A percentile compares a stretch with the other conserved stretches of the same genome.
phyloP scores from a whole-genome alignment of 2,329 filamentous ascomycete genomes.

The Trichophyton rubrum region DNA sequence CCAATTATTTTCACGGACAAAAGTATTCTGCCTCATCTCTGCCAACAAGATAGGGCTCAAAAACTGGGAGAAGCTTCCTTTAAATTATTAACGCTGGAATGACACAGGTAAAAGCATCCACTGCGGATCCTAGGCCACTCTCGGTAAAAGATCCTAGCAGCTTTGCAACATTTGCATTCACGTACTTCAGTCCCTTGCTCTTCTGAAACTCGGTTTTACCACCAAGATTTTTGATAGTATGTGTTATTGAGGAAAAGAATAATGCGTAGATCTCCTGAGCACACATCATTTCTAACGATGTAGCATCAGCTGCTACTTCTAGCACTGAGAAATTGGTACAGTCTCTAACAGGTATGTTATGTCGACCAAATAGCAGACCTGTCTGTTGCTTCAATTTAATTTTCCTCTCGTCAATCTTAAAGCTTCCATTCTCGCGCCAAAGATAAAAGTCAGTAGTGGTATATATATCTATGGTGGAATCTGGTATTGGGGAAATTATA shows the following conservation, averaged over 20 bases:
- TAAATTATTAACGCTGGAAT: slow-evolving; percentile 16
- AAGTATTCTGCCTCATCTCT: too few species aligned
- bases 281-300: slow-evolving; percentile 19
- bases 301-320: slow-evolving; percentile 17
- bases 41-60: background rate
- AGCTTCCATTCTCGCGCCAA: background rate
- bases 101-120: slow-evolving; percentile 24
- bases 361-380: background rate
- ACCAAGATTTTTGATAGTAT: slow-evolving; percentile 18
- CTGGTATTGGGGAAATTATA: background rate
- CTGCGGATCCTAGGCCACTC: slow-evolving; percentile 17
- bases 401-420: background rate
- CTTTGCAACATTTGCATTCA: slow-evolving; percentile 4
- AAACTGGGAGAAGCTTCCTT: background rate
- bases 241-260: slow-evolving; percentile 12
- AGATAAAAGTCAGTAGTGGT: background rate
- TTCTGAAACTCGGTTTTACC: slow-evolving; percentile 8
- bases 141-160: slow-evolving; percentile 21
- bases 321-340: slow-evolving; percentile 6
- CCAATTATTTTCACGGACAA: too few species aligned
- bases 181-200: background rate
- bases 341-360: background rate
- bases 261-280: slow-evolving; percentile 24
- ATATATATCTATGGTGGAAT: background rate
- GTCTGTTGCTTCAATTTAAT: background rate